Evolutionary conservation across 257 asterid genomes (phyloP).

Genomic region (Paulownia fortunei): DNA sequence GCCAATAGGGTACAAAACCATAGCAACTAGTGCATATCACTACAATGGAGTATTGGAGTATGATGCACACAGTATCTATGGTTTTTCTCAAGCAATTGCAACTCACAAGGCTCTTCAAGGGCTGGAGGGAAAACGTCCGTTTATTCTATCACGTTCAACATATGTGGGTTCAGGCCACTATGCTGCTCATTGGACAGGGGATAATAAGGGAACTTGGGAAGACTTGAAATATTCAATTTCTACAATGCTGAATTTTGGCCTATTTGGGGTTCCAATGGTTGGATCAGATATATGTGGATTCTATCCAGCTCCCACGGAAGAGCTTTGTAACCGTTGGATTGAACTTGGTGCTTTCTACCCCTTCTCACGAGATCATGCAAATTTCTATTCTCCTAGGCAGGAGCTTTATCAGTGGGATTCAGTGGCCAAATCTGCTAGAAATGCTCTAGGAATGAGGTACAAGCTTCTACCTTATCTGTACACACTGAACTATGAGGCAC

Average conservation of each 20-base stretch:
- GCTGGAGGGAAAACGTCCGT: conserved; percentile 83
- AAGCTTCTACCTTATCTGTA: conserved; percentile 77
- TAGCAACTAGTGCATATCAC: conserved; percentile 83
- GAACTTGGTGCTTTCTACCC: conserved; percentile 96
- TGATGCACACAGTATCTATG: conserved; percentile 91
- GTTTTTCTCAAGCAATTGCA: conserved; percentile 80
- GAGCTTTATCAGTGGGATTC: conserved; percentile 98
- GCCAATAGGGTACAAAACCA: conserved; percentile 83
- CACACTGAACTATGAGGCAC: conserved; percentile 86
- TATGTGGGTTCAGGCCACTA: conserved; percentile 88
- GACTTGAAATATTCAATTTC: conserved; percentile 81
- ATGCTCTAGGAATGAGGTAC: conserved; percentile 92
- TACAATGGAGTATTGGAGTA: conserved; percentile 86
- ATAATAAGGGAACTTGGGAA: conserved; percentile 92
- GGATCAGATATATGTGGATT: conserved; percentile 98
- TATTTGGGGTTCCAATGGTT: conserved; percentile 96
- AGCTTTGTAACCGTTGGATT: conserved; percentile 98
- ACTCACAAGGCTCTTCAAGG: conserved; percentile 83
- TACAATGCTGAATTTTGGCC: conserved; percentile 80
- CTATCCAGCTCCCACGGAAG: conserved; percentile 87
- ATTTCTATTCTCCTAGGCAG: conserved; percentile 85
- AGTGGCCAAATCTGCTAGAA: conserved; percentile 88
- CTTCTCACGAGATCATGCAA: conserved; percentile 93
- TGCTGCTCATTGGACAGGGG: conserved; percentile 98
- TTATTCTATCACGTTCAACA: conserved; percentile 79